Evolutionary conservation across 371 early-diverging fungal genomes (phyloP), one percentile per base, ranked within the genome.

Genomic region (Mucor mucedo): DNA sequence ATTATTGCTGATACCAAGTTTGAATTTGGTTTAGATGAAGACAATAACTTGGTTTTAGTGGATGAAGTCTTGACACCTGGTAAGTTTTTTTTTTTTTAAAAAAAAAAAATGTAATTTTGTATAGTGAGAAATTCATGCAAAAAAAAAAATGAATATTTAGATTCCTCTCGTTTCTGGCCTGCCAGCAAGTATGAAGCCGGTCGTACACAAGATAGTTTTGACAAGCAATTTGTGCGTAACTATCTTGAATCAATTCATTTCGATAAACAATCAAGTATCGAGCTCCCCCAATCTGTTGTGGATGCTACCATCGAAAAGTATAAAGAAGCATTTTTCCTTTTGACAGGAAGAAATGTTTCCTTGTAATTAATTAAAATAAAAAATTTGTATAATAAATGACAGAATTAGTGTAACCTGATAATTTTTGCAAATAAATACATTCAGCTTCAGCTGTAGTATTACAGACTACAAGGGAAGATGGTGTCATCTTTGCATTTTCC

Each of bases 1-100:
- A 94, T 98, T 59, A 96, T 98, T 79, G 99, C 99, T 10, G 99
- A 98, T 69, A 98, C 99, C 53, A 98, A 98, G 77, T 96, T 98
- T 69, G 99, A 98, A 76, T 98, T 98, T 85, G 99, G 99, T 58
- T 86, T 92, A 28, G 95, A 98, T 76, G 84, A 84, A 52, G 64
- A 89, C 30, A 92, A 94, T 58, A 82, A 76, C 33, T 71, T 98
- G 30, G 87, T 91, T 61, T 76, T 98, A 65, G 91, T 94, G 16
- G 99, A 98, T 71, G 99, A 98, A 78, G 97, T 95, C 21, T 84
- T 98, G 68, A 98, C 99, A 2, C 98, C 98, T 44, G 93, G 92
- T 91, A 84, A 66, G 44, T 16, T n/a, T 32, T 30, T 32, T 50
- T 30, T 50, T 13, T 30, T 11, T 28, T 9, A 16, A 7, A 27